Conservation (phyloP, 2,329 filamentous ascomycete species). For the Microdochium nivale region DNA sequence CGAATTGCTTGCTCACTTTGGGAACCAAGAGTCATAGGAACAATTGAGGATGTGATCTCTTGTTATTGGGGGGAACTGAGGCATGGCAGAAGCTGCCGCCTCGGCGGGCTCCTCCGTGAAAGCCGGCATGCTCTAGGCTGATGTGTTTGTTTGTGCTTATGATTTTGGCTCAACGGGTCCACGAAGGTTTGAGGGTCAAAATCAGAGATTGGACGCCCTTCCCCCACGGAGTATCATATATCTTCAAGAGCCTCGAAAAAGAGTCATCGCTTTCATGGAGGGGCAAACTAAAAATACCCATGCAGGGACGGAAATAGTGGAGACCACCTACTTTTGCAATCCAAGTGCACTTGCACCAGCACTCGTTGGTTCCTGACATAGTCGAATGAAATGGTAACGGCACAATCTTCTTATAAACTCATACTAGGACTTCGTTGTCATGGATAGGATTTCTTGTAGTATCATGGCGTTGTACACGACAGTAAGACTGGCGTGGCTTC, state of each 20-base stretch:
- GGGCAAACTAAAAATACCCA: not conserved
- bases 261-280: not conserved
- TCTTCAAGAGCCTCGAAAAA: not conserved
- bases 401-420: too few relatives aligned
- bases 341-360: too few relatives aligned
- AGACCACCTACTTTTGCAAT: too few relatives aligned
- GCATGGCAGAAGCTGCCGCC: constrained; percentile 4
- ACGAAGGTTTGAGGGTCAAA: too few relatives aligned
- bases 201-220: too few relatives aligned
- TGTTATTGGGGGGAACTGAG: constrained; percentile 68
- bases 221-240: too few relatives aligned
- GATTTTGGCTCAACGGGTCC: not conserved
- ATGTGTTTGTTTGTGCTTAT: not conserved
- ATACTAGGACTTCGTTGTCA: too few relatives aligned
- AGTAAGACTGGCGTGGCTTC: too few relatives aligned
- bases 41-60: constrained; percentile 87
- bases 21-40: constrained; percentile 89
- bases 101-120: constrained; percentile 12
- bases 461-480: too few relatives aligned
- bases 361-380: too few relatives aligned
- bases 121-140: constrained; percentile 13
- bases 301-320: not conserved
- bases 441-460: too few relatives aligned
- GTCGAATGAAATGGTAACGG: too few relatives aligned
- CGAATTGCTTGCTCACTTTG: constrained; percentile 43